These are phyloP conservation scores for Paecilomyces sp. DNA, from an alignment of 2,329 filamentous ascomycete genomes.

Conservation along the genomic window DNA sequence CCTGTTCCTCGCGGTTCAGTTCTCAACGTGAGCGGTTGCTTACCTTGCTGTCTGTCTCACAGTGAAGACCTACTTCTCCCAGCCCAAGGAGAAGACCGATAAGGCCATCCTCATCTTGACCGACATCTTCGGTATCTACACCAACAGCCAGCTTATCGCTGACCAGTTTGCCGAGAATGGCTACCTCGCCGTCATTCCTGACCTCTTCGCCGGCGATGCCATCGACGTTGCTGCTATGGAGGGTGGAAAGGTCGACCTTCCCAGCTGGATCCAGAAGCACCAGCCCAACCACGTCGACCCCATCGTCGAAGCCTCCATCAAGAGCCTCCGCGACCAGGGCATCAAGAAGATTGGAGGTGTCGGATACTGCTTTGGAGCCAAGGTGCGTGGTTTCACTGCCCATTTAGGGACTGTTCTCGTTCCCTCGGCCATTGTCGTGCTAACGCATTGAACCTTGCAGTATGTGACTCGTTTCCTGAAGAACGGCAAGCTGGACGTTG, in stretches of 20 bases:
- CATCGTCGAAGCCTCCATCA: conserved; percentile 43
- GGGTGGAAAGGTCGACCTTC: conserved; percentile 43
- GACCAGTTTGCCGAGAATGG: conserved; percentile 69
- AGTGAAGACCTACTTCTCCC: conserved; percentile 52
- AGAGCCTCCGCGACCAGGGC: conserved; percentile 50
- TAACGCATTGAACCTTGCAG: conserved; percentile 24
- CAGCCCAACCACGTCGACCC: conserved; percentile 48
- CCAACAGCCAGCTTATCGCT: conserved; percentile 59
- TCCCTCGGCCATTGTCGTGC: background rate
- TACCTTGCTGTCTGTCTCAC: background rate
- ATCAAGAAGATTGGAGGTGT: conserved; percentile 56
- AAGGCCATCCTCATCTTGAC: conserved; percentile 51
- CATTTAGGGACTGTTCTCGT: background rate
- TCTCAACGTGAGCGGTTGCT: background rate
- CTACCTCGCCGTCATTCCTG: conserved; percentile 62
- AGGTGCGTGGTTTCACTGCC: conserved; percentile 38
- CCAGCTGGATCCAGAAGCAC: conserved; percentile 43
- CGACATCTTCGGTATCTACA: conserved; percentile 54
- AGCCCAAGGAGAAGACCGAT: conserved; percentile 45
- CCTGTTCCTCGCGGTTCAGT: background rate
- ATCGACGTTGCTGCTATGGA: conserved; percentile 46
- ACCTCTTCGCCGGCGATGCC: conserved; percentile 63
- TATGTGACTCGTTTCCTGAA: conserved; percentile 63
- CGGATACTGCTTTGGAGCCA: conserved; percentile 71
- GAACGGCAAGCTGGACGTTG: conserved; percentile 58